Evolutionary conservation across 306 rosid species (phyloP).

Genomic region (Fragaria ananassa): DNA sequence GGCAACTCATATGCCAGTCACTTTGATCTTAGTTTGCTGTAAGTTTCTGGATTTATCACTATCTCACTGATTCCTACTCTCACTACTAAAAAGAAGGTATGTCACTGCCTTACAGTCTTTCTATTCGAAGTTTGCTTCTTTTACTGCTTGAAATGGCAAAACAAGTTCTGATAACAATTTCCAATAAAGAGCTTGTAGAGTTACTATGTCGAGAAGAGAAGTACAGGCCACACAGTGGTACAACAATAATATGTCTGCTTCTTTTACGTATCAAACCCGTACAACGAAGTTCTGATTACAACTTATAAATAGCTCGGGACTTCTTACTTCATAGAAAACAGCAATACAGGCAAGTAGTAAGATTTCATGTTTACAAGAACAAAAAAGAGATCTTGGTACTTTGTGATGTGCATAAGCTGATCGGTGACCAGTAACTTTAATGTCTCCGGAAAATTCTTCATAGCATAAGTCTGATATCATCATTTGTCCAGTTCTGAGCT

Average conservation of each 20-base stretch:
- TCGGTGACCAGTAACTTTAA: background rate
- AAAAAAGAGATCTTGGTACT: background rate
- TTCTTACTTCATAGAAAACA: background rate
- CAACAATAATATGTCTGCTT: background rate
- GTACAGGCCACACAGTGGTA: background rate
- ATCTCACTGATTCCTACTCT: background rate
- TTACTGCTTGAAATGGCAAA: background rate
- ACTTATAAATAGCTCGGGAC: background rate
- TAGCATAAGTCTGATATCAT: background rate
- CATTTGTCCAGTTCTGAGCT: background rate
- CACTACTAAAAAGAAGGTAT: background rate
- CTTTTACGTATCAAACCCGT: background rate
- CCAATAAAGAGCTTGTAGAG: background rate
- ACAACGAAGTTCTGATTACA: background rate
- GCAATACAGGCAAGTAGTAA: background rate
- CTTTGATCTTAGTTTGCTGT: conserved; percentile 20
- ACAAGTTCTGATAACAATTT: background rate
- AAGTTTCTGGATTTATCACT: conserved; percentile 24
- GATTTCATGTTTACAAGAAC: background rate
- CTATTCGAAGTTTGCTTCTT: background rate
- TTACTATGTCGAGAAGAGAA: background rate
- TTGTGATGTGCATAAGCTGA: background rate
- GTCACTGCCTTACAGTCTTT: background rate
- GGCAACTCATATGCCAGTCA: conserved; percentile 32
- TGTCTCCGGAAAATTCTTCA: background rate